Conservation (phyloP, 306 rosid species). For the Citrullus mucosospermus region DNA sequence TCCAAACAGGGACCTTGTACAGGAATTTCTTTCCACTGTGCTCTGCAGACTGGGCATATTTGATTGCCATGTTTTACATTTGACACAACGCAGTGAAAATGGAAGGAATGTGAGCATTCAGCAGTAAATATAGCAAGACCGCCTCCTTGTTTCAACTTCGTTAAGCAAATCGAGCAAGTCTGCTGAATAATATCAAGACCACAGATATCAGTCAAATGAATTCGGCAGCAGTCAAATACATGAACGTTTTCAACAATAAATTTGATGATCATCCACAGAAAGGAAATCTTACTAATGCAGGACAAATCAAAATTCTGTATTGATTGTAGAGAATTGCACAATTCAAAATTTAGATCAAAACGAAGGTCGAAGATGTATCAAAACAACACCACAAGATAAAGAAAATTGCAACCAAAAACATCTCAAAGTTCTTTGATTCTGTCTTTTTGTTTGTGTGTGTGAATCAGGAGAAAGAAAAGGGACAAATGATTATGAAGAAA, state of each 20-base stretch:
- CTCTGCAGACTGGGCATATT: conserved; percentile 91
- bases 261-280: background rate
- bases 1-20: conserved; percentile 46
- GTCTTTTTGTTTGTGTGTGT: too few species aligned
- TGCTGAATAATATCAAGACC: conserved; percentile 34
- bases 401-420: too few species aligned
- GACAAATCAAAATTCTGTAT: background rate
- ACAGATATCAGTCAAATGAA: background rate
- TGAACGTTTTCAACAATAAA: background rate
- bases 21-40: conserved; percentile 96
- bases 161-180: conserved; percentile 79
- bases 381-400: background rate
- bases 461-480: too few species aligned
- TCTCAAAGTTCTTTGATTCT: too few species aligned
- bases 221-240: background rate
- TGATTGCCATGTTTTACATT: conserved; percentile 86
- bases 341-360: background rate
- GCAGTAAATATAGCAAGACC: conserved; percentile 96
- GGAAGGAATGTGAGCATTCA: conserved; percentile 92
- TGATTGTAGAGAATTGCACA: background rate
- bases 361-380: background rate
- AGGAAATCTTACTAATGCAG: background rate
- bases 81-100: conserved; percentile 86
- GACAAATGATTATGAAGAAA: background rate
- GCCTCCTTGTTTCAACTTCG: conserved; percentile 85